Percentiles rank a stretch among this genome's conserved stretches.
Conservation (phyloP, 2,329 filamentous ascomycete genomes). For the Fusarium transvaalense region DNA sequence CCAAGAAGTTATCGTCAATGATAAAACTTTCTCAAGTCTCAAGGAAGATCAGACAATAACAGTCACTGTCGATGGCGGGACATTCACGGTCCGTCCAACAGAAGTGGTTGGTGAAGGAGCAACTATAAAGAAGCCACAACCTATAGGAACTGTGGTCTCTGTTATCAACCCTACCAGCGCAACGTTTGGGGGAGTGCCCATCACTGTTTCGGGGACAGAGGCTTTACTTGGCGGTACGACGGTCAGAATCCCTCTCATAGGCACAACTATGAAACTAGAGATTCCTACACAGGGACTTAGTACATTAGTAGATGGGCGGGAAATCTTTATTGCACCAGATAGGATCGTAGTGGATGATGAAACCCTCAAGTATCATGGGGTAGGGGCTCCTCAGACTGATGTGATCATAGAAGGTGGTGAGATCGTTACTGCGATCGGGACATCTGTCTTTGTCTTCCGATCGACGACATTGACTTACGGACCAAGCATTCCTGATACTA, state of each 20-base stretch:
- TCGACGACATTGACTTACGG: constrained; percentile 63
- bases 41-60: constrained; percentile 55
- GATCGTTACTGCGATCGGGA: constrained; percentile 59
- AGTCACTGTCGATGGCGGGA: constrained; percentile 56
- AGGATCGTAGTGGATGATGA: constrained; percentile 54
- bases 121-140: constrained; percentile 58
- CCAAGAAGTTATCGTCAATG: constrained; percentile 61
- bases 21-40: constrained; percentile 58
- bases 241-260: constrained; percentile 57
- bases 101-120: constrained; percentile 60
- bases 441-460: constrained; percentile 56
- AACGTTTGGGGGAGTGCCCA: constrained; percentile 55
- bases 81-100: constrained; percentile 63
- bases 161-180: constrained; percentile 55
- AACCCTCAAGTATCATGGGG: constrained; percentile 53
- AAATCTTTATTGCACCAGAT: constrained; percentile 53
- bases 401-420: constrained; percentile 63
- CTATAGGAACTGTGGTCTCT: constrained; percentile 48
- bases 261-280: constrained; percentile 54
- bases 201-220: constrained; percentile 58
- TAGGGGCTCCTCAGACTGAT: constrained; percentile 55
- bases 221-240: constrained; percentile 59
- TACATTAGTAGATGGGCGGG: constrained; percentile 51
- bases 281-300: constrained; percentile 55
- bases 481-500: constrained; percentile 49